Evolutionary conservation across 768 basidiomycete genomes (phyloP).

Genomic region (Strobilomyces confusus): DNA sequence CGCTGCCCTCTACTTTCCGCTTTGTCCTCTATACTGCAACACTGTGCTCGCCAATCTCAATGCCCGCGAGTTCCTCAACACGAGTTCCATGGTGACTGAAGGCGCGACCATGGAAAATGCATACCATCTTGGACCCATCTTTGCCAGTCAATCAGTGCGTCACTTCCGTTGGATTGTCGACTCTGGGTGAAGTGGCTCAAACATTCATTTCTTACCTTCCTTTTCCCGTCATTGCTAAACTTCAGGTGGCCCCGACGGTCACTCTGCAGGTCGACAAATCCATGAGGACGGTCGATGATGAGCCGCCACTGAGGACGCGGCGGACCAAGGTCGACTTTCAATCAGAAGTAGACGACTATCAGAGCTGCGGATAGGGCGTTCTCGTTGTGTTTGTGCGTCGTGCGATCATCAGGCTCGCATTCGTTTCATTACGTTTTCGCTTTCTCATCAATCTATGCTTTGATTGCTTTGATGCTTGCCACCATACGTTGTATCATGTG

Average conservation of each 20-base stretch:
- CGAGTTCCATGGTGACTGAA: neutral
- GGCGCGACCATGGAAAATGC: neutral
- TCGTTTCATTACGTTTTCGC: too few relatives aligned
- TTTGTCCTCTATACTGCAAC: conserved; percentile 12
- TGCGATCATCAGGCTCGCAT: too few relatives aligned
- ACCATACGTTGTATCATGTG: too few relatives aligned
- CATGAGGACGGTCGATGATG: neutral
- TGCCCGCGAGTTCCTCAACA: conserved; percentile 1
- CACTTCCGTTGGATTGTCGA: neutral
- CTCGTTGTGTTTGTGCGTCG: too few relatives aligned
- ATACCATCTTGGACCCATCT: neutral
- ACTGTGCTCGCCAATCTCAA: conserved; percentile 10
- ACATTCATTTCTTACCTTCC: neutral
- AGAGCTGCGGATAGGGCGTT: neutral
- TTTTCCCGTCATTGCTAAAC: too few relatives aligned
- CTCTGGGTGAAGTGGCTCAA: neutral
- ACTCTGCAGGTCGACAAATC: neutral
- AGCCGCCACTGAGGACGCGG: neutral
- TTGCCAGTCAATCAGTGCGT: neutral
- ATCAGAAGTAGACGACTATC: neutral
- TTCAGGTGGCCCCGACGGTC: neutral
- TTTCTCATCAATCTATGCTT: too few relatives aligned
- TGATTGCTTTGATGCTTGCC: too few relatives aligned
- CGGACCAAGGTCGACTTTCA: neutral
- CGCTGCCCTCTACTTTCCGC: conserved; percentile 5